These are phyloP conservation scores for Agaricus sinodeliciosus DNA, from an alignment of 768 basidiomycete genomes.

Conservation along the genomic window DNA sequence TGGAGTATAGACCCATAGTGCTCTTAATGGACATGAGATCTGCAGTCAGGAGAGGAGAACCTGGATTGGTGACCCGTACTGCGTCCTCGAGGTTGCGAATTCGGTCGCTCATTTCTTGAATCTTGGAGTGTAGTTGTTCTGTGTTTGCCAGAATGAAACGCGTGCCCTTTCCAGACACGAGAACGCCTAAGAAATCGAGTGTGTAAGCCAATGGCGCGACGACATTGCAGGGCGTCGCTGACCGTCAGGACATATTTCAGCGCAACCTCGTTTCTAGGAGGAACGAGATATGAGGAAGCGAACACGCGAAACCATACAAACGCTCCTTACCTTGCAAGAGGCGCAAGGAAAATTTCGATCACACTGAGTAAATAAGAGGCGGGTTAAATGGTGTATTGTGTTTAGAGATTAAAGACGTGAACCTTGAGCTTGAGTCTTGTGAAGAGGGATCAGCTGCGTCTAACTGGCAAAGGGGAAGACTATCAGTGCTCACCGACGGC, in stretches of 20 bases:
- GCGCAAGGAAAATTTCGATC: conserved; percentile 47
- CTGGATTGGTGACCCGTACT: conserved; percentile 25
- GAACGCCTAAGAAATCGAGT: conserved; percentile 34
- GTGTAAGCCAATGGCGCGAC: background rate
- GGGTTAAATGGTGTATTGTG: conserved; percentile 4
- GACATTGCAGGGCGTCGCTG: conserved; percentile 7
- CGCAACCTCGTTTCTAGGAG: conserved; percentile 51
- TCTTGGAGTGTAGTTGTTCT: conserved; percentile 58
- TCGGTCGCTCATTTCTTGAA: conserved; percentile 60
- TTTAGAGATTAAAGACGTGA: conserved; percentile 14
- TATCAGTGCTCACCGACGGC: conserved; percentile 38
- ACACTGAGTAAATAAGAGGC: conserved; percentile 25
- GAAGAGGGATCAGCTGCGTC: conserved; percentile 9
- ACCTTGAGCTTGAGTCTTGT: conserved; percentile 53
- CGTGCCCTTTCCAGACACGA: conserved; percentile 61
- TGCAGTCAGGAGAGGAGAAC: conserved; percentile 45
- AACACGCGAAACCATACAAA: background rate
- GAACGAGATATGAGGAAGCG: conserved; percentile 1
- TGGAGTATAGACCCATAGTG: conserved; percentile 42
- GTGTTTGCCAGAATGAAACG: conserved; percentile 65
- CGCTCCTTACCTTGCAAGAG: conserved; percentile 28
- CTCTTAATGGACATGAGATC: conserved; percentile 52
- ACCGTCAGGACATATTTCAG: conserved; percentile 64
- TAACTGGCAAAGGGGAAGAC: conserved; percentile 5
- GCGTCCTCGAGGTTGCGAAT: conserved; percentile 59